Evolutionary conservation across 345 rosid genomes (phyloP).

Genomic region (Bruguiera parviflora): DNA sequence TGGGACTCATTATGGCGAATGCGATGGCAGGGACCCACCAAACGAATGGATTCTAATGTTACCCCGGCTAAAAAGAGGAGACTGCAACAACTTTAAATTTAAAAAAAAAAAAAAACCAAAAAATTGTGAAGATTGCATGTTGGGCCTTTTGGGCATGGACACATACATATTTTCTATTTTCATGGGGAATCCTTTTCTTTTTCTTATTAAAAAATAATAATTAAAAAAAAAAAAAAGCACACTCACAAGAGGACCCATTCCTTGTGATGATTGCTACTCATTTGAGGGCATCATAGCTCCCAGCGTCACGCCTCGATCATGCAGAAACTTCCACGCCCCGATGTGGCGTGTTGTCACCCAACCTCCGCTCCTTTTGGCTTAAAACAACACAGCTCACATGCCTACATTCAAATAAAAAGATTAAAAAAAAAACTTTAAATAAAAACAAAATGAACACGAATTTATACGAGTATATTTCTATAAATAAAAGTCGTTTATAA

Average conservation of each 20-base stretch:
- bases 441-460: no score
- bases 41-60: constrained; percentile 16
- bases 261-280: constrained; percentile 32
- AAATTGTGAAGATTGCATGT: background rate
- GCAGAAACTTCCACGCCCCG: constrained; percentile 19
- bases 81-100: background rate
- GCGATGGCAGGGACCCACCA: constrained; percentile 16
- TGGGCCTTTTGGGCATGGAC: no score
- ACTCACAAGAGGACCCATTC: background rate
- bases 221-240: no score
- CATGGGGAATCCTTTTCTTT: background rate
- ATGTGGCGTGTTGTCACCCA: no score
- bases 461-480: no score
- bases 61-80: background rate
- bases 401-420: no score
- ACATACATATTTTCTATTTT: background rate
- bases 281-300: constrained; percentile 31
- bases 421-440: no score
- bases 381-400: no score
- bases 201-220: no score
- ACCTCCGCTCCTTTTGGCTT: no score
- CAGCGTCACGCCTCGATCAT: constrained; percentile 58
- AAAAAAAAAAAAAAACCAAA: background rate
- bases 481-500: no score
- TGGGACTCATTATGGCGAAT: constrained; percentile 31